Evolutionary conservation across 2,329 filamentous ascomycete species (phyloP).

Genomic region (Neofusicoccum ribis): DNA sequence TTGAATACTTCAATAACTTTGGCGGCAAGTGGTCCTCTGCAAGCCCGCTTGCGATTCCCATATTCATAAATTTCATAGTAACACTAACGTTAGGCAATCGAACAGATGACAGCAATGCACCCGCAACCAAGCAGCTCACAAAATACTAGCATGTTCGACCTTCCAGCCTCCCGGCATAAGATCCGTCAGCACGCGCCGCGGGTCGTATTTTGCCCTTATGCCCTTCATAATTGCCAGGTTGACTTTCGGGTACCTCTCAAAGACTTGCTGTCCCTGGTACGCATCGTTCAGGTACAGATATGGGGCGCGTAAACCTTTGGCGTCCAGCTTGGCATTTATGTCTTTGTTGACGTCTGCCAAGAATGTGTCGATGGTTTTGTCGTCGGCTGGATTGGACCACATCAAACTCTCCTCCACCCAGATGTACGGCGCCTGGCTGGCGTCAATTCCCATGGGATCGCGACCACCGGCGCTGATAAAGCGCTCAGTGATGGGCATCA

Average conservation of each 20-base stretch:
- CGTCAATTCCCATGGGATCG: slow-evolving; percentile 24
- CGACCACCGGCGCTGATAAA: slow-evolving; percentile 25
- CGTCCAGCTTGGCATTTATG: background rate
- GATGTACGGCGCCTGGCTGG: background rate
- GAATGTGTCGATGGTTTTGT: background rate
- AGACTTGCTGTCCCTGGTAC: slow-evolving; percentile 29
- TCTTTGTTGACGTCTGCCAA: background rate
- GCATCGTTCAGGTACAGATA: slow-evolving; percentile 29
- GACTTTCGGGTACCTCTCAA: slow-evolving; percentile 29
- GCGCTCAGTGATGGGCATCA: slow-evolving; percentile 27
- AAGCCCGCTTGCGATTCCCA: too few species aligned
- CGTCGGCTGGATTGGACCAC: slow-evolving; percentile 11
- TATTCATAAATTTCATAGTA: too few species aligned
- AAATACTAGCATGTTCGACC: slow-evolving; percentile 13
- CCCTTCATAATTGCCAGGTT: slow-evolving; percentile 31
- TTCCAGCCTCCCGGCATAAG: slow-evolving; percentile 29
- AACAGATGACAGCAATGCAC: background rate
- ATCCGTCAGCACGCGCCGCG: slow-evolving; percentile 28
- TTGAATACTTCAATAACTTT: too few species aligned
- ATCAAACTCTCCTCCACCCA: slow-evolving; percentile 25
- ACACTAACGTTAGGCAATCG: background rate
- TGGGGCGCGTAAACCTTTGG: background rate
- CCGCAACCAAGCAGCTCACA: background rate
- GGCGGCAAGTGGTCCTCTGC: too few species aligned
- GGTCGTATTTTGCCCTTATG: slow-evolving; percentile 35